Percentiles rank a stretch among this genome's conserved stretches.
Conservation (phyloP, 2,329 filamentous ascomycete species). For the Emergomyces pasteurianus region DNA sequence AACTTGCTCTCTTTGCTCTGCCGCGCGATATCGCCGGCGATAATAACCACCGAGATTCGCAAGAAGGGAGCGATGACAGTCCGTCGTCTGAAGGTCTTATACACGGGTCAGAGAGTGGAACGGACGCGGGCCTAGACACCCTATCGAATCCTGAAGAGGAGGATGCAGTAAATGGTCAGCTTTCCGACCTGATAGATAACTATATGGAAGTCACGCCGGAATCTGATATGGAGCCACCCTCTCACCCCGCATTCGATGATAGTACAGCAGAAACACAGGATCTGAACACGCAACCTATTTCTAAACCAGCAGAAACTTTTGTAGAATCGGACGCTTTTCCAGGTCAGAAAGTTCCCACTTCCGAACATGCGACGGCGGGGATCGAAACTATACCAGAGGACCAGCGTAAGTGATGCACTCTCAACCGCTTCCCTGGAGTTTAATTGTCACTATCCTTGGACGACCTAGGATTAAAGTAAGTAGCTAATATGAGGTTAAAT, state of each 20-base stretch:
- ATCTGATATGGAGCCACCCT: not conserved
- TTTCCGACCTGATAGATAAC: not conserved
- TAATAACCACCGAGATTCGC: not conserved
- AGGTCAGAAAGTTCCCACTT: not conserved
- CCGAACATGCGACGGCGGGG: not conserved
- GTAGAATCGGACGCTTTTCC: not conserved
- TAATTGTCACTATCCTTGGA: not conserved
- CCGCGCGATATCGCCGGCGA: not conserved
- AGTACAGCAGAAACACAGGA: not conserved
- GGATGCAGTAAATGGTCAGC: not conserved
- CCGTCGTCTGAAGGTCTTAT: not conserved
- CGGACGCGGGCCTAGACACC: not conserved
- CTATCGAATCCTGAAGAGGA: not conserved
- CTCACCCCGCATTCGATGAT: not conserved
- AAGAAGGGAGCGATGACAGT: not conserved
- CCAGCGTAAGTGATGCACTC: not conserved
- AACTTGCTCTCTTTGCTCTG: conserved; percentile 6
- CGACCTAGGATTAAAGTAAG: not conserved
- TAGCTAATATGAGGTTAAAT: not conserved
- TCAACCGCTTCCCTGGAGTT: not conserved
- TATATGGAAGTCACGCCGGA: not conserved
- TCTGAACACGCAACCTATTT: not conserved
- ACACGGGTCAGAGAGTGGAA: not conserved
- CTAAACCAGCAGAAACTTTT: not conserved
- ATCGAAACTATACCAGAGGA: not conserved